Conservation (phyloP, 345 rosid species). For the Eucalyptus tenuipes region DNA sequence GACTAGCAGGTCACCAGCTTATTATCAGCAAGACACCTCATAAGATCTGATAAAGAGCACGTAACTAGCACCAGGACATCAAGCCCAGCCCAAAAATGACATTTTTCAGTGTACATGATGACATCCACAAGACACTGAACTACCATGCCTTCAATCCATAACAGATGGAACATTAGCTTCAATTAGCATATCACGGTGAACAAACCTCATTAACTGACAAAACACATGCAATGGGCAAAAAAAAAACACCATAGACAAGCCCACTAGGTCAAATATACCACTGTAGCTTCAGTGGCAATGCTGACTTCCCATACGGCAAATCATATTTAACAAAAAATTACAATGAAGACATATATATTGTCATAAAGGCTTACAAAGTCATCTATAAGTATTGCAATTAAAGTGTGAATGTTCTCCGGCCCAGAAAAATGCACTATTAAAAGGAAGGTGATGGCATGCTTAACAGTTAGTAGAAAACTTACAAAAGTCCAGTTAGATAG, state of each 20-base stretch:
- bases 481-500: conserved; percentile 52
- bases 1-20: not conserved
- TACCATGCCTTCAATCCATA: not conserved
- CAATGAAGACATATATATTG: not conserved
- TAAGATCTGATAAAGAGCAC: not conserved
- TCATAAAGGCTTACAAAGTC: not conserved
- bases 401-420: not conserved
- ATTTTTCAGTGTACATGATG: not conserved
- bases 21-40: not conserved
- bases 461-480: conserved; percentile 16
- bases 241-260: not conserved
- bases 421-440: not conserved
- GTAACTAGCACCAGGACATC: not conserved
- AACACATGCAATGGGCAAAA: not conserved
- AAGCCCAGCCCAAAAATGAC: not conserved
- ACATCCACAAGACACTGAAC: not conserved
- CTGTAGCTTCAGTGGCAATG: not conserved
- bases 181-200: not conserved
- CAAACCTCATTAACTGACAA: not conserved
- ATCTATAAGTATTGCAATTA: not conserved
- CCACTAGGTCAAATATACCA: not conserved
- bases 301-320: not conserved
- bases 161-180: not conserved
- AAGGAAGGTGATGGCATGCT: not conserved
- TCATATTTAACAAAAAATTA: not conserved